Evolutionary conservation across 352 stramenopile genomes (phyloP), one percentile per base, ranked within the genome.

Genomic region (Globisporangium rhizosaccharum): DNA sequence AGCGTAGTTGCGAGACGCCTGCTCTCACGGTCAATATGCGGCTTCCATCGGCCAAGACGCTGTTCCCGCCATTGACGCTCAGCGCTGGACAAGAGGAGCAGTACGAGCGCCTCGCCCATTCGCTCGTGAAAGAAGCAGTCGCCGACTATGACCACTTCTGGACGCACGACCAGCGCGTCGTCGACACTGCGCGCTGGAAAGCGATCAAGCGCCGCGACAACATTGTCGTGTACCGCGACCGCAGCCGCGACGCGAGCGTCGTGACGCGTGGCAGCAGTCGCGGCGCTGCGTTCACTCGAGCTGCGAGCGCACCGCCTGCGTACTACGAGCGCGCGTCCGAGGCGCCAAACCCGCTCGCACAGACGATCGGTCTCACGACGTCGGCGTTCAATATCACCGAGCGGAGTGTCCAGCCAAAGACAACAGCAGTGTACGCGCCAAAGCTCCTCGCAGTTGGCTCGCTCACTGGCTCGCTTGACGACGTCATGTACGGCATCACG

Each of bases 401-500:
- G 11, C 46, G 53, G 45, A 48, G 52, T 7, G 26, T 61, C 44
- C 59, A 59, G 26, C 30, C 30, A 4, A 36, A 36, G 30, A 8
- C 30, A 8, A 36, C 46, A 36, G n/a, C 20, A 47, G 54, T 1
- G 10, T 30, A 49, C 37, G 56, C 75, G 33, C 75, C 73, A 7
- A 63, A 67, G 25, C 52, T 82, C 44, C 69, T 82, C 14, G 75
- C 71, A 0, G 68, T 85, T 10, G 75, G 75, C 18, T 70, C 56
- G 17, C 46, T 85, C 41, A 63, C 61, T 2, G 75, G 75, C 18
- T 71, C 70, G 3, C 59, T 85, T 8, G 75, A 85, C 51, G 75
- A 85, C 55, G 72, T 85, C 61, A 85, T 85, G 75, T 85, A 85
- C 59, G 75, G 75, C 49, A 56, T 85, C 30, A 68, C 73, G 57